phyloP scores from a whole-genome alignment of 2,329 filamentous ascomycete genomes.

The Rhexocercosporidium sp. region DNA sequence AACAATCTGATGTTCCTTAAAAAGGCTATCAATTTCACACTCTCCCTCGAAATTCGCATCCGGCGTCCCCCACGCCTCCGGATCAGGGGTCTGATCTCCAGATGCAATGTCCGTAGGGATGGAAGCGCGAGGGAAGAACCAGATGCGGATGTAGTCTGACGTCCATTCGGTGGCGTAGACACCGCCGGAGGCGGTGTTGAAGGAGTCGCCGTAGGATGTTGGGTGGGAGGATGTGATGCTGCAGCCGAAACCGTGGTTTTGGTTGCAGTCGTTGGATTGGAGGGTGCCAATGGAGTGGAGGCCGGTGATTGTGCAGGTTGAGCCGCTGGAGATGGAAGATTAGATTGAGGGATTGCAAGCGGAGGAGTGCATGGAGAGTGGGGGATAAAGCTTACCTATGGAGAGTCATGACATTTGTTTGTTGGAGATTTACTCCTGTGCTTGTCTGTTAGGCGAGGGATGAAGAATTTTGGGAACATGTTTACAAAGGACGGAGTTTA shows the following conservation, averaged over 20 bases:
- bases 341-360: background rate
- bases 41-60: slow-evolving; percentile 63
- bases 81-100: slow-evolving; percentile 62
- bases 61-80: slow-evolving; percentile 69
- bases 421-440: slow-evolving; percentile 45
- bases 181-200: slow-evolving; percentile 56
- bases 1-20: slow-evolving; percentile 72
- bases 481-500: background rate
- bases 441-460: slow-evolving; percentile 45
- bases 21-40: slow-evolving; percentile 70
- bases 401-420: slow-evolving; percentile 14
- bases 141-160: slow-evolving; percentile 69
- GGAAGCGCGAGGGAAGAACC: slow-evolving; percentile 70
- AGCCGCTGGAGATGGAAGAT: background rate
- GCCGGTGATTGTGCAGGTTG: slow-evolving; percentile 41
- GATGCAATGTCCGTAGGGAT: slow-evolving; percentile 69
- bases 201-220: slow-evolving; percentile 41
- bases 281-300: slow-evolving; percentile 39
- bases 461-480: background rate
- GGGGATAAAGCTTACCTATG: slow-evolving; percentile 54
- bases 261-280: slow-evolving; percentile 25
- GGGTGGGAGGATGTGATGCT: slow-evolving; percentile 43
- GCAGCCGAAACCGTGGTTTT: slow-evolving; percentile 45
- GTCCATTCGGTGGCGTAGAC: slow-evolving; percentile 78
- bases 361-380: slow-evolving; percentile 68